Evolutionary conservation across 441 rosid genomes (phyloP), one percentile per base, ranked within the genome.

Genomic region (Populus trichocarpa): DNA sequence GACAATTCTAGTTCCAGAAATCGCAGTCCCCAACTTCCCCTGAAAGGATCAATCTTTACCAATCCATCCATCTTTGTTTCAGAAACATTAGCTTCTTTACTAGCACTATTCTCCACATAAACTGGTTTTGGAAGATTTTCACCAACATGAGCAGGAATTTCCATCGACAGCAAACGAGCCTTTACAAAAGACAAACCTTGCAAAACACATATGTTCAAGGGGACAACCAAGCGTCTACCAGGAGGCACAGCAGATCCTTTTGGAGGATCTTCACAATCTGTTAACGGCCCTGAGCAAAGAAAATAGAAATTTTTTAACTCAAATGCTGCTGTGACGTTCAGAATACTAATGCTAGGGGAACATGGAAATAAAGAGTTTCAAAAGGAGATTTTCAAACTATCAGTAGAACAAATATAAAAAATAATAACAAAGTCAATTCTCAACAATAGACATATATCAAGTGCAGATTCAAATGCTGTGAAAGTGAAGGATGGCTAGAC

Each of bases 1-100:
- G 90, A 90, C 85, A 96, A 76, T 89, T 96, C 99, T 42, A 96
- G 89, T 83, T 96, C 99, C 36, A 96, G 93, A 85, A 96, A 93
- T 46, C 96, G 95, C 13, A 96, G 83, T 36, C 99, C 98, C 99
- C 99, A 94, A 82, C 99, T 96, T 83, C 99, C 99, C 86, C 98
- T 87, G 71, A 88, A 92, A 70, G 97, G 98, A 84, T 96, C 93
- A 50, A 94, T 94, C 81, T 93, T 96, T 78, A 93, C 92, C 79
- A 94, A 85, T 73, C 91, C 88, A 65, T 96, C 97, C 80, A 87
- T 87, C 87, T 86, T 89, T 81, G 81, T 83, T 78, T 85, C 93
- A 12, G 86, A 81, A 79, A 82, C 86, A 75, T 28, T 72, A 57
- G 79, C 87, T 83, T 91, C 96, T 81, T 84, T 70, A 61, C 77